Percentiles rank a stretch among this genome's conserved stretches.
These are phyloP conservation scores for Fennellomyces sp. DNA, from an alignment of 371 early-diverging fungal genomes.

Conservation along the genomic window DNA sequence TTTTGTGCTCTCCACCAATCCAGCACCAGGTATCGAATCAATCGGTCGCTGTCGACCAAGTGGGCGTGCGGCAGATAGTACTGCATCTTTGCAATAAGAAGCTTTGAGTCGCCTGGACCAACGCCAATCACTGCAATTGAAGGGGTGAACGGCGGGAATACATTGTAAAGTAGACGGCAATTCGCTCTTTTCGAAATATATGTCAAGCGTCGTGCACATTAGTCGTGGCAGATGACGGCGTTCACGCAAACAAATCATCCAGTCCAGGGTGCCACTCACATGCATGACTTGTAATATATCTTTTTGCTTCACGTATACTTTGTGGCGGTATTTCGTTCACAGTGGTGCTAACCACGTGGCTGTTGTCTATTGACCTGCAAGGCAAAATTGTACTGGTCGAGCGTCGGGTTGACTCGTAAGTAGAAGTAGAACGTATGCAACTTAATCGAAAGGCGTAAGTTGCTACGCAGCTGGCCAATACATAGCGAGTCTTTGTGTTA, in stretches of 20 bases:
- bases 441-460: constrained; percentile 85
- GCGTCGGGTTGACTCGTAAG: constrained; percentile 88
- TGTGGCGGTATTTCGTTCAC: constrained; percentile 69
- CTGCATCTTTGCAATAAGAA: constrained; percentile 72
- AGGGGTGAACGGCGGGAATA: constrained; percentile 24
- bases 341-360: constrained; percentile 77
- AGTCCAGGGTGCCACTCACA: constrained; percentile 80
- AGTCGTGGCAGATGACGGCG: constrained; percentile 42
- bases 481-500: constrained; percentile 68
- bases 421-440: constrained; percentile 90
- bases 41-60: constrained; percentile 80
- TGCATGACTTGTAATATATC: constrained; percentile 71
- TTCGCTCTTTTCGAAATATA: constrained; percentile 53
- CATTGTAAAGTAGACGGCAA: constrained; percentile 27
- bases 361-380: constrained; percentile 91
- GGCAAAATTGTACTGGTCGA: constrained; percentile 83
- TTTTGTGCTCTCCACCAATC: constrained; percentile 71
- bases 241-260: constrained; percentile 79
- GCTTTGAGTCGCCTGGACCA: constrained; percentile 85
- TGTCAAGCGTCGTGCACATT: constrained; percentile 43
- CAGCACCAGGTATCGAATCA: constrained; percentile 72
- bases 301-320: constrained; percentile 66
- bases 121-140: constrained; percentile 79
- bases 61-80: constrained; percentile 70
- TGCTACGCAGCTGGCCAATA: constrained; percentile 71